Evolutionary conservation across 768 basidiomycete genomes (phyloP).

Genomic region (Hebeloma cylindrosporum): DNA sequence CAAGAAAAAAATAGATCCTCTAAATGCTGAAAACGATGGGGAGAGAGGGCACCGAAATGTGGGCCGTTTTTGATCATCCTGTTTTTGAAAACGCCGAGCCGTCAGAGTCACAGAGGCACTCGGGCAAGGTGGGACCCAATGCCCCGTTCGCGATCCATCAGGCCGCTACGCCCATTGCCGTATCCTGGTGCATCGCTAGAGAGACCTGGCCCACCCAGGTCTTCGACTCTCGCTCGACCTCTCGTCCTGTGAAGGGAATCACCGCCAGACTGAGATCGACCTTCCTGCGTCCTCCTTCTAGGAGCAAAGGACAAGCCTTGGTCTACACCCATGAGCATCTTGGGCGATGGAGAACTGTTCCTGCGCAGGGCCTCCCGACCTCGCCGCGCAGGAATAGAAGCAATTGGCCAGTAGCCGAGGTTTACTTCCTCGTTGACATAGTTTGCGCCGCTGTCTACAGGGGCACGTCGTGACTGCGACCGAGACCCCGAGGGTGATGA

Average conservation of each 20-base stretch:
- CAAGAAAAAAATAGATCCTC: slow-evolving; percentile 19
- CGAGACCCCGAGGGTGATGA: slow-evolving; percentile 38
- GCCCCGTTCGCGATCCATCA: slow-evolving; percentile 44
- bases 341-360: slow-evolving; percentile 59
- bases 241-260: slow-evolving; percentile 37
- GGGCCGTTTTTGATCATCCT: slow-evolving; percentile 8
- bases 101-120: slow-evolving; percentile 23
- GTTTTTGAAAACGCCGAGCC: not conserved
- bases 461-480: slow-evolving; percentile 38
- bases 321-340: slow-evolving; percentile 39
- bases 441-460: slow-evolving; percentile 7
- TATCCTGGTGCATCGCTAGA: slow-evolving; percentile 57
- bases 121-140: slow-evolving; percentile 17
- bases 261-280: slow-evolving; percentile 25
- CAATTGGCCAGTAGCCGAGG: slow-evolving; percentile 12
- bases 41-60: slow-evolving; percentile 1
- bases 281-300: slow-evolving; percentile 23
- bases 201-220: slow-evolving; percentile 45
- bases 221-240: slow-evolving; percentile 55
- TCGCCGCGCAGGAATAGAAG: slow-evolving; percentile 44
- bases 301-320: slow-evolving; percentile 26
- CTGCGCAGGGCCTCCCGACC: slow-evolving; percentile 53
- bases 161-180: slow-evolving; percentile 64
- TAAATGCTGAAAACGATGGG: slow-evolving; percentile 7
- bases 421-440: slow-evolving; percentile 1